These are phyloP conservation scores for Eragrostis curvula DNA, from an alignment of 176 grass and related monocot species.

Conservation along the genomic window DNA sequence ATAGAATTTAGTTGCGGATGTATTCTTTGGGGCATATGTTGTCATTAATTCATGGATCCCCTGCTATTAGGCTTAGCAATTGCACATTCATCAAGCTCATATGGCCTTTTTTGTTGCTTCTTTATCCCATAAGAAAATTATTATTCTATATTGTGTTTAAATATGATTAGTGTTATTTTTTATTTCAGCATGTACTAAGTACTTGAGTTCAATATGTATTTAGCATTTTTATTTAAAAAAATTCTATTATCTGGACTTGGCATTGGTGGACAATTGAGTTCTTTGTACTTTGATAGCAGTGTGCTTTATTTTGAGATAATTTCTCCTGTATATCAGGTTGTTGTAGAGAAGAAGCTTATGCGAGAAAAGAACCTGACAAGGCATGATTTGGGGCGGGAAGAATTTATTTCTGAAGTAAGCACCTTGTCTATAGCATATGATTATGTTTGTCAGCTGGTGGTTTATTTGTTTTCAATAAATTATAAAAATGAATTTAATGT, in stretches of 20 bases:
- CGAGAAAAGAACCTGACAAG: slow-evolving; percentile 82
- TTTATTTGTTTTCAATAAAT: neutral
- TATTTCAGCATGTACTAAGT: slow-evolving; percentile 4
- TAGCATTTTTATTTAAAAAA: slow-evolving; percentile 33
- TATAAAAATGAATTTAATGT: neutral
- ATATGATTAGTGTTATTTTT: slow-evolving; percentile 17
- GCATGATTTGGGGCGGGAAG: slow-evolving; percentile 82
- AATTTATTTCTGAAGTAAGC: slow-evolving; percentile 78
- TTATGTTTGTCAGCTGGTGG: slow-evolving; percentile 12
- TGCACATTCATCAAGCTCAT: neutral
- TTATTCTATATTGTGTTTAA: slow-evolving; percentile 1
- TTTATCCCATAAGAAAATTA: slow-evolving; percentile 12
- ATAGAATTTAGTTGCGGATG: slow-evolving; percentile 22
- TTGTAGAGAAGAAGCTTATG: slow-evolving; percentile 97
- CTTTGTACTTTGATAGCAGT: neutral
- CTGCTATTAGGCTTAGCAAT: neutral
- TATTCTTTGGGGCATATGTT: neutral
- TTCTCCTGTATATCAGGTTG: slow-evolving; percentile 62
- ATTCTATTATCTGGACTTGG: neutral
- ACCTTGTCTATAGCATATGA: neutral
- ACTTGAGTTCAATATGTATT: slow-evolving; percentile 6
- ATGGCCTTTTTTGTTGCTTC: slow-evolving; percentile 2
- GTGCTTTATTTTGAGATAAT: slow-evolving; percentile 27
- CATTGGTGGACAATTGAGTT: neutral
- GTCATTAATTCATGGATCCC: slow-evolving; percentile 25